Percentiles rank a stretch among this genome's conserved stretches.
Evolutionary conservation across 768 basidiomycete genomes (phyloP).

Genomic region (Hemileccinum rubropunctum): DNA sequence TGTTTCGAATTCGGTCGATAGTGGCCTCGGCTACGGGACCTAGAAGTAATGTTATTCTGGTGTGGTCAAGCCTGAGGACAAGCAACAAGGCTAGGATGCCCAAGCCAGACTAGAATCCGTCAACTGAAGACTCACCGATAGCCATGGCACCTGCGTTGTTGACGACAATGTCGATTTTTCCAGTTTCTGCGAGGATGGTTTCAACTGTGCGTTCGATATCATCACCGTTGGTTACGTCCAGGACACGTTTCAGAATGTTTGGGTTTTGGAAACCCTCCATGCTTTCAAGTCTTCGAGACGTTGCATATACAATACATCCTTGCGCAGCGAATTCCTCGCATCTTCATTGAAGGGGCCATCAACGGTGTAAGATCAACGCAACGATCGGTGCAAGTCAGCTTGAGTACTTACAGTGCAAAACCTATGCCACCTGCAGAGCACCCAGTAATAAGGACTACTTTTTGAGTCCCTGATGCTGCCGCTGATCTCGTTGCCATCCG

Average conservation of each 20-base stretch:
- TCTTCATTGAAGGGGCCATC: neutral
- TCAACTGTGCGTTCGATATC: slow-evolving; percentile 49
- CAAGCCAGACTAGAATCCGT: neutral
- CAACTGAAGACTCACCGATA: slow-evolving; percentile 38
- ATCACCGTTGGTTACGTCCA: slow-evolving; percentile 68
- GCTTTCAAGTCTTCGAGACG: slow-evolving; percentile 58
- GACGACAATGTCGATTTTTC: slow-evolving; percentile 68
- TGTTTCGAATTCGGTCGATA: slow-evolving; percentile 47
- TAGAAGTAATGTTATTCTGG: slow-evolving; percentile 8
- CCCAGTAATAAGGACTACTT: slow-evolving; percentile 70
- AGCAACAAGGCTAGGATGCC: too few relatives aligned
- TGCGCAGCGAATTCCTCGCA: slow-evolving; percentile 64
- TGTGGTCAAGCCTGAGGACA: too few relatives aligned
- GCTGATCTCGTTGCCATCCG: too few relatives aligned
- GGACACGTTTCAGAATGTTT: slow-evolving; percentile 43
- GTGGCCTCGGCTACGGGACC: slow-evolving; percentile 52
- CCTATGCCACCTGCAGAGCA: slow-evolving; percentile 75
- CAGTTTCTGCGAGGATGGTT: slow-evolving; percentile 51
- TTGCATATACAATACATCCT: slow-evolving; percentile 76
- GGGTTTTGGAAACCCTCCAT: slow-evolving; percentile 53
- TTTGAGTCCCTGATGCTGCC: neutral
- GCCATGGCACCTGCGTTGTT: slow-evolving; percentile 67
- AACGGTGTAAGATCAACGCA: too few relatives aligned
- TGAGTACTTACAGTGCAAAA: slow-evolving; percentile 48
- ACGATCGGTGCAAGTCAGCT: too few relatives aligned